Percentiles rank a stretch among this genome's conserved stretches.
Conservation (phyloP, 768 basidiomycete genomes). For the Suillus lakei region DNA sequence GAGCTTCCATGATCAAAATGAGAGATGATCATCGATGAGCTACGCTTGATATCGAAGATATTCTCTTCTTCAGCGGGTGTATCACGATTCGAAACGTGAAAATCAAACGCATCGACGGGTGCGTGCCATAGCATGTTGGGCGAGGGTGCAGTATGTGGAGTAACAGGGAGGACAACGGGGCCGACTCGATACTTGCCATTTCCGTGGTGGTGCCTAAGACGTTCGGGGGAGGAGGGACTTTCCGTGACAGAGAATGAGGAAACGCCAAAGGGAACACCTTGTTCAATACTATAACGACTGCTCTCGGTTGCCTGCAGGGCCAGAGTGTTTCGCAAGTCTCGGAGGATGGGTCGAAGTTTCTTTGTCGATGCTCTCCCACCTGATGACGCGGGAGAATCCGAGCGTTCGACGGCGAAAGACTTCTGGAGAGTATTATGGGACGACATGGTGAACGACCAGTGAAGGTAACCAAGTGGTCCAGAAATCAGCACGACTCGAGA, state of each 20-base stretch:
- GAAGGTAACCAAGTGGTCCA: no score
- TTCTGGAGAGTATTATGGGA: background rate
- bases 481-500: background rate
- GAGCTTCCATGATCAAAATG: background rate
- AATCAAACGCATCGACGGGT: background rate
- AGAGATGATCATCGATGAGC: slow-evolving; percentile 12
- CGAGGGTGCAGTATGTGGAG: background rate
- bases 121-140: background rate
- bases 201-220: background rate
- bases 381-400: background rate
- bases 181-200: background rate
- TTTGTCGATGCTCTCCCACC: background rate
- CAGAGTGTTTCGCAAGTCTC: slow-evolving; percentile 21
- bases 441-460: background rate
- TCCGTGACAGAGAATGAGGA: background rate
- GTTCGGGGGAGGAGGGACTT: background rate
- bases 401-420: background rate
- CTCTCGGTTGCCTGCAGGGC: slow-evolving; percentile 13
- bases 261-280: background rate
- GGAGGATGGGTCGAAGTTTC: slow-evolving; percentile 20
- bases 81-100: background rate
- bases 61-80: background rate
- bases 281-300: slow-evolving; percentile 21
- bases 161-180: background rate
- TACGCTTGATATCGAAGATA: background rate